Base-by-base conservation (phyloP, 176 grass and related monocot species). In the Coix lacrymajobi region DNA sequence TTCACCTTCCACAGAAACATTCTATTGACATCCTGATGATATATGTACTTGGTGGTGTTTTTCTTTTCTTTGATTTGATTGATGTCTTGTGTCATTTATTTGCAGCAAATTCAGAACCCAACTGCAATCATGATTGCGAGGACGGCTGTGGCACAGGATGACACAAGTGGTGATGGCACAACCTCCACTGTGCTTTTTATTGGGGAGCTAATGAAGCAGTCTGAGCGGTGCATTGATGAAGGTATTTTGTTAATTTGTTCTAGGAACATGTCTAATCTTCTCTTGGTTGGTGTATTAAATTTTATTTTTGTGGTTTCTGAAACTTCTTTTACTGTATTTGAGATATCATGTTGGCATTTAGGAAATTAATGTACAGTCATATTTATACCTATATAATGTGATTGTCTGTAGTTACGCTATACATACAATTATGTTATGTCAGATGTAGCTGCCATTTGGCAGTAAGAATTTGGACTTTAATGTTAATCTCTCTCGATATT, bases 111-210 rank as follows among this genome's bases (percentile, higher is more conserved):
- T 62, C 89, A 98, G 72, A 98, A 98, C 76, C 92, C 92, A n/a
- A 95, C 92, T 1, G 96, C 92, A 9, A 95, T 98, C 70, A 98
- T 51, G 48, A 51, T 51, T 51, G 48, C 96, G 2, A 91, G 96
- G 75, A 98, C 96, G 3, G 92, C 96, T 0, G 92, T 95, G 3
- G 96, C 96, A 40, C 92, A 93, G 68, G 96, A 98, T 41, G 96
- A 98, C 33, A 82, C 80, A 0, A 95, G 91, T 25, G 96, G 96
- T 9, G 96, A 98, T 11, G 96, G 96, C 66, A 98, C 96, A 1
- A 98, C 96, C 22, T 98, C 96, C 40, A 98, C 91, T 7, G 96
- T 98, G 58, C 87, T 98, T 54, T 98, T 98, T 77, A 98, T 98
- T 7, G 96, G 96, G 51, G 92, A 98, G 51, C 83, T 98, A 39